phyloP scores from a whole-genome alignment of 352 stramenopile species.

The Phytophthora multivora region DNA sequence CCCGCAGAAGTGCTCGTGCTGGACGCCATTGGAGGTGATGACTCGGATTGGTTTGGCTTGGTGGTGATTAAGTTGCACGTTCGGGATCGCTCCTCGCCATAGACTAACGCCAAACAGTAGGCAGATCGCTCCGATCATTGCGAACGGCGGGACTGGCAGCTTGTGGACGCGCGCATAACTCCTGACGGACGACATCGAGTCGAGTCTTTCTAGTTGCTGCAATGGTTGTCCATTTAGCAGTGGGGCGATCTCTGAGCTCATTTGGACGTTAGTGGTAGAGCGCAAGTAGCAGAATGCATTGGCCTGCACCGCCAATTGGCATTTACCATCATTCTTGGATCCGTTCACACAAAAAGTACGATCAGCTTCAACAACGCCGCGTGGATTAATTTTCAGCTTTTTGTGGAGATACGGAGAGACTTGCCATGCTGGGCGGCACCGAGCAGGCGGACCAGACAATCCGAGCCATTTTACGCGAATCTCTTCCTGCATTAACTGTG shows the following conservation, averaged over 20 bases:
- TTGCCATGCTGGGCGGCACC: slow-evolving; percentile 5
- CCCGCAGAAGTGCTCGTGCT: slow-evolving; percentile 46
- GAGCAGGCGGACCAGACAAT: slow-evolving; percentile 1
- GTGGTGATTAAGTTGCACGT: background rate
- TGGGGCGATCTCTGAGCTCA: slow-evolving; percentile 25
- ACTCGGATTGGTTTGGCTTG: slow-evolving; percentile 20
- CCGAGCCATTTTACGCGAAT: background rate
- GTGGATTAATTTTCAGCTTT: slow-evolving; percentile 5
- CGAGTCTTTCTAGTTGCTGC: slow-evolving; percentile 10
- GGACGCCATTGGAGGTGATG: slow-evolving; percentile 19
- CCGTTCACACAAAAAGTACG: slow-evolving; percentile 8
- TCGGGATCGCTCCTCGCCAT: slow-evolving; percentile 12
- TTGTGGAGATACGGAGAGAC: background rate
- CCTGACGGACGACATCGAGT: slow-evolving; percentile 10
- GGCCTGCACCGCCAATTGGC: background rate
- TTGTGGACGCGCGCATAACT: slow-evolving; percentile 28
- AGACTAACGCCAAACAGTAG: slow-evolving; percentile 17
- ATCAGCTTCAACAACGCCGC: slow-evolving; percentile 12
- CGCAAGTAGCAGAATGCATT: slow-evolving; percentile 18
- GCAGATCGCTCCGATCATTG: slow-evolving; percentile 15
- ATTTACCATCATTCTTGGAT: slow-evolving; percentile 27
- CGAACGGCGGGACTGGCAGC: slow-evolving; percentile 20
- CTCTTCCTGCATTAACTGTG: background rate
- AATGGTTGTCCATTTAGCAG: slow-evolving; percentile 9
- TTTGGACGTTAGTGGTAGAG: slow-evolving; percentile 1